Conservation (phyloP, 495 filamentous ascomycete genomes). For the Penicillium ochrochloron region DNA sequence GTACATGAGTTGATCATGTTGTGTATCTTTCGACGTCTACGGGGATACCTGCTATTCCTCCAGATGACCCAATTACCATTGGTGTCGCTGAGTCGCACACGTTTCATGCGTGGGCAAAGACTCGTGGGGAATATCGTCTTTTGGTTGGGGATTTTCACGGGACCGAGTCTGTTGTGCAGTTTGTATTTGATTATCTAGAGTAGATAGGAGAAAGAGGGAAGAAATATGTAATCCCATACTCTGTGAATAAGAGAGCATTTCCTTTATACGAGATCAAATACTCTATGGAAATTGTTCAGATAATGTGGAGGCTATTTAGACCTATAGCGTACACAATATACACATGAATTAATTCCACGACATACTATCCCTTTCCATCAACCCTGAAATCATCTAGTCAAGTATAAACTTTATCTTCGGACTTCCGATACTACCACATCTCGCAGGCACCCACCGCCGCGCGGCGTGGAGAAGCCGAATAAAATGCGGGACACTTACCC, state of each 20-base stretch:
- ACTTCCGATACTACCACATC: background rate
- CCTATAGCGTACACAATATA: background rate
- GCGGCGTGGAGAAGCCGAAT: background rate
- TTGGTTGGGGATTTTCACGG: conserved; percentile 73
- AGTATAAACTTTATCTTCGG: background rate
- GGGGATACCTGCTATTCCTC: conserved; percentile 70
- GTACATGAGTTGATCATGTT: conserved; percentile 80
- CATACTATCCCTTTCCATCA: background rate
- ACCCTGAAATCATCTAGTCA: background rate
- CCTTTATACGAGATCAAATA: background rate
- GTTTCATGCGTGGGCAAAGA: conserved; percentile 59
- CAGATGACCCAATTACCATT: conserved; percentile 65
- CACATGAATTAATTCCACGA: background rate
- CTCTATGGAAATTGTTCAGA: background rate
- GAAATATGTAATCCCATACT: background rate
- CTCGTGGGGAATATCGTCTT: conserved; percentile 74
- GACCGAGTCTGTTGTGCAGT: conserved; percentile 71
- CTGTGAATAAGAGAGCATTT: background rate
- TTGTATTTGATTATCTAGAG: conserved; percentile 69
- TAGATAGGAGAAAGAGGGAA: background rate
- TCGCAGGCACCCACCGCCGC: background rate
- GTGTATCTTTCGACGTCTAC: conserved; percentile 75
- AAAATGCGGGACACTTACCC: conserved; percentile 1
- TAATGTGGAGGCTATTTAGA: background rate
- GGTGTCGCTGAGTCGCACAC: conserved; percentile 64